phyloP scores from a whole-genome alignment of 208 protist species.

The Crithidia brevicula region DNA sequence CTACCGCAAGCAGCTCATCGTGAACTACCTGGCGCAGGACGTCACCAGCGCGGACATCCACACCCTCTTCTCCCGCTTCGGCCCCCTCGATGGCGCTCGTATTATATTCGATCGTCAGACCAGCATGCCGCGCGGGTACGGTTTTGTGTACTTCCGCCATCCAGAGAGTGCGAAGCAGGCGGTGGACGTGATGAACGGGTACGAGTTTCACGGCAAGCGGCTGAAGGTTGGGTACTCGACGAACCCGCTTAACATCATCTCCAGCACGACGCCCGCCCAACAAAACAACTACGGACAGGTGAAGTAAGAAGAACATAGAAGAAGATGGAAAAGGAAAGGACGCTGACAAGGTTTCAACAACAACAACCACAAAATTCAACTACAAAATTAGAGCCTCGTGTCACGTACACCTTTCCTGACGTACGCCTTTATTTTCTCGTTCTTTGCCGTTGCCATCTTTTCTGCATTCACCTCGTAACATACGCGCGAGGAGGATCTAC shows the following conservation, averaged over 20 bases:
- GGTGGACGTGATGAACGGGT: constrained; percentile 68
- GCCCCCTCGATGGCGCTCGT: constrained; percentile 63
- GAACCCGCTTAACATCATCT: constrained; percentile 81
- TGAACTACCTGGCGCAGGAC: constrained; percentile 79
- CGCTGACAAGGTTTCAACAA: too few species aligned
- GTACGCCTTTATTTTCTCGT: too few species aligned
- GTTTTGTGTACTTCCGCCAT: constrained; percentile 80
- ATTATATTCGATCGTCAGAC: constrained; percentile 83
- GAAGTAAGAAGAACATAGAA: too few species aligned
- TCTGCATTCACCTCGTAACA: constrained; percentile 9
- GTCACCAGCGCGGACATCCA: constrained; percentile 66
- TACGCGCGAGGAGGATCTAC: neutral
- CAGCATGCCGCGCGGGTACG: constrained; percentile 64
- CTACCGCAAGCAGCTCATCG: constrained; percentile 80
- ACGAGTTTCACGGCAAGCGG: constrained; percentile 74
- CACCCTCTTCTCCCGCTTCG: constrained; percentile 72
- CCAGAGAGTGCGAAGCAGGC: constrained; percentile 62
- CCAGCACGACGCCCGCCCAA: constrained; percentile 21
- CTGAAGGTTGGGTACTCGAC: constrained; percentile 79
- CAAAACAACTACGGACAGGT: constrained; percentile 8
- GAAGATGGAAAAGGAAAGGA: neutral
- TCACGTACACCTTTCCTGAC: constrained; percentile 8
- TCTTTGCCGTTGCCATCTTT: too few species aligned
- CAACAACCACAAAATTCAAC: neutral
- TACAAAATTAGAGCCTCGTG: too few species aligned